Percentiles rank a stretch among this genome's conserved stretches.
Evolutionary conservation across 1,139 yeast genomes (phyloP).

Genomic region (Taphrina wiesneri): DNA sequence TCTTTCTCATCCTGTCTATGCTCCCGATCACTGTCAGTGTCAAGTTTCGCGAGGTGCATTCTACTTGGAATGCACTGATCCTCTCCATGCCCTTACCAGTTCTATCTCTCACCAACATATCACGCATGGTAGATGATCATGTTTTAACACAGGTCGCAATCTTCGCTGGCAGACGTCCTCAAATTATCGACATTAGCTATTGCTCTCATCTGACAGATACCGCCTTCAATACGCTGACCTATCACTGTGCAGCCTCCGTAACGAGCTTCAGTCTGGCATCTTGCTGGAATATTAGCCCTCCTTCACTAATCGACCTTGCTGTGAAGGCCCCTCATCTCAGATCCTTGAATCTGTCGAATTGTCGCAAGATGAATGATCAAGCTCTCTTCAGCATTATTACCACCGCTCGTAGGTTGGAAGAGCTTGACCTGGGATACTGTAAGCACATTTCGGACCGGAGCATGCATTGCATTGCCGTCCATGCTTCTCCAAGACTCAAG

Average conservation of each 20-base stretch:
- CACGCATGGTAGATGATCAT: conserved; percentile 60
- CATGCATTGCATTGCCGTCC: conserved; percentile 62
- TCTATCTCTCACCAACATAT: conserved; percentile 63
- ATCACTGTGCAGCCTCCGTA: conserved; percentile 69
- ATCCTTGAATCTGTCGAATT: conserved; percentile 67
- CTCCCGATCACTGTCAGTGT: conserved; percentile 36
- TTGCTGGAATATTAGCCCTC: conserved; percentile 75
- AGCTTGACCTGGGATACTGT: conserved; percentile 64
- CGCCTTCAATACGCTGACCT: conserved; percentile 69
- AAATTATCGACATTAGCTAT: conserved; percentile 61
- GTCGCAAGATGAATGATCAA: conserved; percentile 70
- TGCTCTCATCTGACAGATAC: conserved; percentile 76
- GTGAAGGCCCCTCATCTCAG: conserved; percentile 59
- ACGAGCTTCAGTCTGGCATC: conserved; percentile 61
- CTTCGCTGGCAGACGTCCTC: conserved; percentile 70
- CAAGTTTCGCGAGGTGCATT: conserved; percentile 38
- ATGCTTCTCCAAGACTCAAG: conserved; percentile 59
- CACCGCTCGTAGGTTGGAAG: conserved; percentile 47
- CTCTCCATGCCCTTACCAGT: conserved; percentile 44
- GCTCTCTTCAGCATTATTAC: conserved; percentile 64
- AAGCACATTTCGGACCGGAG: conserved; percentile 69
- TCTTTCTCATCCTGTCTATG: conserved; percentile 29
- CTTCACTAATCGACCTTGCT: conserved; percentile 77
- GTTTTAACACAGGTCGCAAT: conserved; percentile 61
- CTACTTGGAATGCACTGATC: conserved; percentile 38